A percentile compares a stretch with the other conserved stretches of the same genome.
Conservation (phyloP, 2,329 filamentous ascomycete species). For the Colletotrichum acutatum region DNA sequence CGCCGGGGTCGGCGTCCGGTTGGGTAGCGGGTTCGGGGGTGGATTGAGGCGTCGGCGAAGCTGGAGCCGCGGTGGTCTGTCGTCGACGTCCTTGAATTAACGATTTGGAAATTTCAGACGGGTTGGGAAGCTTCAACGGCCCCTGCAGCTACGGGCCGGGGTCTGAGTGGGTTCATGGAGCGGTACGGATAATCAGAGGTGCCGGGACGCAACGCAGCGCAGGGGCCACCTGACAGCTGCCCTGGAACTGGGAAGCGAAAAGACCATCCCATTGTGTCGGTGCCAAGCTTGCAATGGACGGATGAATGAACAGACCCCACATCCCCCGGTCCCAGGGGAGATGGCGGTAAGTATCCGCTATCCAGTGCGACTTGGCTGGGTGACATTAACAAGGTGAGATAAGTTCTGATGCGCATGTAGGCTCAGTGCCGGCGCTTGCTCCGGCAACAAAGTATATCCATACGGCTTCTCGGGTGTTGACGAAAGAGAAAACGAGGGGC, state of each 20-base stretch:
- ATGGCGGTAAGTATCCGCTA: conserved; percentile 25
- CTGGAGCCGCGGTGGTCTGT: conserved; percentile 27
- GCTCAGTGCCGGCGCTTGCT: conserved; percentile 1
- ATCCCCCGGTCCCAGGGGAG: conserved; percentile 14
- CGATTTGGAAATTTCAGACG: conserved; percentile 36
- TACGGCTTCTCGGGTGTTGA: background rate
- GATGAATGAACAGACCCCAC: conserved; percentile 10
- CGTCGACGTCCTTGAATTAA: conserved; percentile 25
- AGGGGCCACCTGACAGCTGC: background rate
- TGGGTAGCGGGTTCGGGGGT: conserved; percentile 7
- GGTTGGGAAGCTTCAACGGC: conserved; percentile 24
- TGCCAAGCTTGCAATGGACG: conserved; percentile 17
- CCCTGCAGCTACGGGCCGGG: conserved; percentile 22
- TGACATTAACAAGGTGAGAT: background rate
- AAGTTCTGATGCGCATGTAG: background rate
- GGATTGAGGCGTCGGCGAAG: background rate
- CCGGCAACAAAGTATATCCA: background rate
- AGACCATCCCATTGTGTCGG: conserved; percentile 7
- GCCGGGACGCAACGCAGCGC: background rate
- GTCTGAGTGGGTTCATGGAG: background rate
- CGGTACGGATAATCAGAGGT: conserved; percentile 8
- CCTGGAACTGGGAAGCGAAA: background rate
- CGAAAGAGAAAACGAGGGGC: background rate
- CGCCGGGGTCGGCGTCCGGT: conserved; percentile 8
- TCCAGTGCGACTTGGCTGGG: background rate